These are phyloP conservation scores for Candida tammaniensis DNA, from an alignment of 805 yeast species.

Conservation along the genomic window DNA sequence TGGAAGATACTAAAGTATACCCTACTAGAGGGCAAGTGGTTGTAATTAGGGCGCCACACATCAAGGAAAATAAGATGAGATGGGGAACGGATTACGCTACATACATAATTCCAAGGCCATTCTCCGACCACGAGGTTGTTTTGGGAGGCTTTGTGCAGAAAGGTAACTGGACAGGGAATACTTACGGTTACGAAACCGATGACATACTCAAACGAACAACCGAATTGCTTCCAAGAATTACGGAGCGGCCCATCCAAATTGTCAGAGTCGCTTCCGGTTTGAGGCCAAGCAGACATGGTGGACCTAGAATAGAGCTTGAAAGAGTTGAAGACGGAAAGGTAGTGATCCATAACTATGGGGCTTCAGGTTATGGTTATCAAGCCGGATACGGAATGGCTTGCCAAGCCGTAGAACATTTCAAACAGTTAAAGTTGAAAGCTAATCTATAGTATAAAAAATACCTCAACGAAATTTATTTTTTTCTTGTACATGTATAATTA, in stretches of 20 bases:
- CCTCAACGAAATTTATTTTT: no score
- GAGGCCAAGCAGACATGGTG: slow-evolving; percentile 78
- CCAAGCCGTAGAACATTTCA: slow-evolving; percentile 39
- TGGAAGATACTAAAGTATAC: slow-evolving; percentile 55
- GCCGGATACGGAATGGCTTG: slow-evolving; percentile 62
- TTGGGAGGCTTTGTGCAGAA: slow-evolving; percentile 74
- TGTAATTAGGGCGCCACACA: slow-evolving; percentile 66
- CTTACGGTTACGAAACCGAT: slow-evolving; percentile 54
- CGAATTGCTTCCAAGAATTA: slow-evolving; percentile 37
- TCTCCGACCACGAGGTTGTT: slow-evolving; percentile 61
- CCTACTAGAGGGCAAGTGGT: slow-evolving; percentile 84
- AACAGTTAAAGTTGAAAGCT: not conserved
- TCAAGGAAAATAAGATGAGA: slow-evolving; percentile 53
- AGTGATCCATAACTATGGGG: slow-evolving; percentile 54
- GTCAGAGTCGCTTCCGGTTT: slow-evolving; percentile 69
- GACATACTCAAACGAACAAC: slow-evolving; percentile 63
- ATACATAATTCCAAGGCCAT: slow-evolving; percentile 69
- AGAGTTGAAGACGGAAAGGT: slow-evolving; percentile 22
- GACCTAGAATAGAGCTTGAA: slow-evolving; percentile 66
- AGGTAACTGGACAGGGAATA: slow-evolving; percentile 60
- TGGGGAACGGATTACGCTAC: slow-evolving; percentile 61
- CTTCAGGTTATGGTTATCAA: slow-evolving; percentile 11
- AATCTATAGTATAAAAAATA: not conserved
- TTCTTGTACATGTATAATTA: no score
- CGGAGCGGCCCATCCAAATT: slow-evolving; percentile 41